These are phyloP conservation scores for Saturnispora galanensis DNA, from an alignment of 805 yeast species.

Conservation along the genomic window DNA sequence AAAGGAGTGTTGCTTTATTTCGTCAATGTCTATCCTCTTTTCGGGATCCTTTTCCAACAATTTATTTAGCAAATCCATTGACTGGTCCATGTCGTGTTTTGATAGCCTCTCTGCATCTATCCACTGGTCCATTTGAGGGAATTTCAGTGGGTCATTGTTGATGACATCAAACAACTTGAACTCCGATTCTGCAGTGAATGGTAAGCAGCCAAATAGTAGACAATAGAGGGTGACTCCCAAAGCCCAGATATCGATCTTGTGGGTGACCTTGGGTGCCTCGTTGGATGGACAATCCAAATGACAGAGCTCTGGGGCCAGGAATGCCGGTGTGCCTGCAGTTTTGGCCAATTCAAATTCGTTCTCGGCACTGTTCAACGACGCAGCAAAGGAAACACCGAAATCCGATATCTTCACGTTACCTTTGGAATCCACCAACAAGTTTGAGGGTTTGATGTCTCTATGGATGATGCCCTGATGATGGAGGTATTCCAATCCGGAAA, in stretches of 20 bases:
- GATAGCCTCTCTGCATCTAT: conserved; percentile 17
- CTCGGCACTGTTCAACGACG: conserved; percentile 31
- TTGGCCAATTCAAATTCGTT: conserved; percentile 80
- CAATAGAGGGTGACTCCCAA: conserved; percentile 88
- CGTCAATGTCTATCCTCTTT: conserved; percentile 56
- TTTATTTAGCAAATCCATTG: conserved; percentile 49
- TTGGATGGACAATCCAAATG: conserved; percentile 36
- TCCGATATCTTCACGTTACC: conserved; percentile 86
- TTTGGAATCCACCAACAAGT: conserved; percentile 60
- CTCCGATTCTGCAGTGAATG: conserved; percentile 81
- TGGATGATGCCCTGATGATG: conserved; percentile 89
- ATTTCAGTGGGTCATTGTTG: conserved; percentile 45
- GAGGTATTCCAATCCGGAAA: conserved; percentile 80
- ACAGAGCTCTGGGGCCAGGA: conserved; percentile 90
- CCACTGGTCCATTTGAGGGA: conserved; percentile 38
- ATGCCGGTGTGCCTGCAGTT: conserved; percentile 97
- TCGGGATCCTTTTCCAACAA: conserved; percentile 63
- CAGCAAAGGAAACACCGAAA: conserved; percentile 87
- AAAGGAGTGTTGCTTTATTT: conserved; percentile 74
- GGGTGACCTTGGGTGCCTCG: conserved; percentile 44
- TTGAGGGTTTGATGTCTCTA: conserved; percentile 94
- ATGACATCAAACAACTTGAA: conserved; percentile 80
- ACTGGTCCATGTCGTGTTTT: conserved; percentile 26
- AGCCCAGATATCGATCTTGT: conserved; percentile 96
- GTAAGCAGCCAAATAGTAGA: conserved; percentile 76